Evolutionary conservation across 306 rosid species (phyloP).

Genomic region (Vicia faba): DNA sequence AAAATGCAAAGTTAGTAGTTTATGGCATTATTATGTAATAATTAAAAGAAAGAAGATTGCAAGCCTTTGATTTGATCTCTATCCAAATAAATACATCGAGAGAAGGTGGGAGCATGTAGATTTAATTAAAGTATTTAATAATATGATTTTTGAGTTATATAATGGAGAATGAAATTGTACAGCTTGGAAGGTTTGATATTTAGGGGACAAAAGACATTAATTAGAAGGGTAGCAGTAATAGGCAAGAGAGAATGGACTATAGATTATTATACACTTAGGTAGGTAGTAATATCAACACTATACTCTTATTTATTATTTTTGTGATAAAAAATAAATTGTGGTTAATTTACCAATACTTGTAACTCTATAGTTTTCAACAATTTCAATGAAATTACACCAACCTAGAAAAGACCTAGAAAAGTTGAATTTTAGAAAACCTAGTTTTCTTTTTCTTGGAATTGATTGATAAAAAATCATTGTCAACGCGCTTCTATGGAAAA

Average conservation of each 20-base stretch:
- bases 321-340: no score
- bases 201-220: slow-evolving; percentile 58
- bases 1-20: neutral
- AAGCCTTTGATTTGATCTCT: slow-evolving; percentile 24
- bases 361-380: slow-evolving; percentile 6
- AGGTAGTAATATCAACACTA: no score
- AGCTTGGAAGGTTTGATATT: slow-evolving; percentile 68
- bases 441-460: neutral
- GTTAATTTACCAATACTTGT: no score
- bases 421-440: neutral
- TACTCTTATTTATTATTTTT: no score
- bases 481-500: slow-evolving; percentile 28
- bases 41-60: slow-evolving; percentile 36
- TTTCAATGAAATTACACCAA: slow-evolving; percentile 33
- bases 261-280: slow-evolving; percentile 13
- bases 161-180: slow-evolving; percentile 36
- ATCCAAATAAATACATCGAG: slow-evolving; percentile 26
- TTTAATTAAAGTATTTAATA: slow-evolving; percentile 17
- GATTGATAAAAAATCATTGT: slow-evolving; percentile 20
- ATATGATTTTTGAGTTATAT: slow-evolving; percentile 26
- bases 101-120: slow-evolving; percentile 23
- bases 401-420: slow-evolving; percentile 33
- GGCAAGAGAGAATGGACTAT: slow-evolving; percentile 35
- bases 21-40: slow-evolving; percentile 43
- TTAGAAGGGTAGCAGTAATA: slow-evolving; percentile 38